These are phyloP conservation scores for Neurospora discreta DNA, from an alignment of 495 filamentous ascomycete genomes.

Conservation along the genomic window DNA sequence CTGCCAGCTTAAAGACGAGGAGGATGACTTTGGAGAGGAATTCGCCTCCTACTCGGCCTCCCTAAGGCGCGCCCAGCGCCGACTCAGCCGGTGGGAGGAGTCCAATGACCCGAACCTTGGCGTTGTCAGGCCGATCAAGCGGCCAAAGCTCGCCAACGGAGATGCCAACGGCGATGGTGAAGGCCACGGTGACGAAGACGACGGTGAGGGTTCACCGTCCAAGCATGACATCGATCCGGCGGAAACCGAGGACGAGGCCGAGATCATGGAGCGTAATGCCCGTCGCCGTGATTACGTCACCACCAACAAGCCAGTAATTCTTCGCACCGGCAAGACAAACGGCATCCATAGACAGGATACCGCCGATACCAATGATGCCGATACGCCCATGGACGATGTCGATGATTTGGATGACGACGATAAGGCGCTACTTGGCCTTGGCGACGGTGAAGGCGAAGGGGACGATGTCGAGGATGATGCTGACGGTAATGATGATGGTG, in stretches of 20 bases:
- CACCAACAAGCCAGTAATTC: background rate
- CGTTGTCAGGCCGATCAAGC: slow-evolving; percentile 32
- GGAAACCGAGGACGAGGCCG: slow-evolving; percentile 25
- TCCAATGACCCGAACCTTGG: slow-evolving; percentile 37
- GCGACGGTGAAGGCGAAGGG: slow-evolving; percentile 26
- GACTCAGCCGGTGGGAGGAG: slow-evolving; percentile 64
- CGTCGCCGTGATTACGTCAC: background rate
- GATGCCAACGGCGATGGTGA: slow-evolving; percentile 5
- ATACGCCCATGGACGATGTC: slow-evolving; percentile 30
- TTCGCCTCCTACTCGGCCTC: slow-evolving; percentile 60
- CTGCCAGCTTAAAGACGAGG: slow-evolving; percentile 49
- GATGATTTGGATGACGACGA: slow-evolving; percentile 43
- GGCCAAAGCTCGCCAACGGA: slow-evolving; percentile 17
- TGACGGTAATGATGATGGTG: slow-evolving; percentile 13
- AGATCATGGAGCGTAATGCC: slow-evolving; percentile 8
- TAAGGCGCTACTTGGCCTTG: slow-evolving; percentile 37
- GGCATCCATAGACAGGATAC: background rate
- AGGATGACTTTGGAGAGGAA: slow-evolving; percentile 74
- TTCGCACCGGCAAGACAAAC: slow-evolving; percentile 6
- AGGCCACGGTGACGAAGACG: slow-evolving; percentile 15
- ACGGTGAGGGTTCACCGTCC: slow-evolving; percentile 18
- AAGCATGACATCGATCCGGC: slow-evolving; percentile 17
- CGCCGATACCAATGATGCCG: background rate
- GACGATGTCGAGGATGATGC: slow-evolving; percentile 14
- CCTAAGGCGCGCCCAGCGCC: slow-evolving; percentile 53